Evolutionary conservation across 148 eudicot genomes (phyloP).

Genomic region (Fallopia convolvulus): DNA sequence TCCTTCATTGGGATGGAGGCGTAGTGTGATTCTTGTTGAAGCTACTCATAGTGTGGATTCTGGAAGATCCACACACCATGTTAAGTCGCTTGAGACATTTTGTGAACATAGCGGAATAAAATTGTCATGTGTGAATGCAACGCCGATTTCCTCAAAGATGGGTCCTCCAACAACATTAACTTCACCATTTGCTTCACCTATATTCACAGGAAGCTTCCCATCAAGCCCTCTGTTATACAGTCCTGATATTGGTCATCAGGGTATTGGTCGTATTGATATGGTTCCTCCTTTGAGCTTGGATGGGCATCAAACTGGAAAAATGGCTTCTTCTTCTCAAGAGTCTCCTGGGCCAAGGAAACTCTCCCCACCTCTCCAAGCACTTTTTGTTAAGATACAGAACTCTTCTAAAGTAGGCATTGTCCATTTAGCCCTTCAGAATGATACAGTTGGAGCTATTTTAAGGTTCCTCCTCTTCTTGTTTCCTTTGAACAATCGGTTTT

Average conservation of each 20-base stretch:
- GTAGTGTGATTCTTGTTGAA: conserved; percentile 80
- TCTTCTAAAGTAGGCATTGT: conserved; percentile 85
- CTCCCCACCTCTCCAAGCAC: conserved; percentile 52
- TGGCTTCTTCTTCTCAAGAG: conserved; percentile 51
- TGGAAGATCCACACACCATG: conserved; percentile 86
- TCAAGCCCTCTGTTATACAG: conserved; percentile 78
- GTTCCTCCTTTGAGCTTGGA: conserved; percentile 94
- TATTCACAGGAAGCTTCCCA: conserved; percentile 97
- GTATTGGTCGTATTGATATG: conserved; percentile 59
- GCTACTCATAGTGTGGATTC: conserved; percentile 90
- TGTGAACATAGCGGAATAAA: conserved; percentile 63
- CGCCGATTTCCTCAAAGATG: conserved; percentile 39
- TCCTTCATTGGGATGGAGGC: conserved; percentile 92
- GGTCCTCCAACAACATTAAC: conserved; percentile 36
- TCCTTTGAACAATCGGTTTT: conserved; percentile 4
- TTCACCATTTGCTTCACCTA: conserved; percentile 78
- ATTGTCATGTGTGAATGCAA: conserved; percentile 44
- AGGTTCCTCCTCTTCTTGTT: conserved; percentile 34
- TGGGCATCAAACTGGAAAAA: conserved; percentile 59
- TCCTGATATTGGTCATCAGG: conserved; percentile 63
- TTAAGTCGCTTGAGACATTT: conserved; percentile 81
- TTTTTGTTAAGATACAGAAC: conserved; percentile 66
- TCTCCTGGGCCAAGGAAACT: conserved; percentile 78
- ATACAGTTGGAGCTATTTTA: conserved; percentile 77
- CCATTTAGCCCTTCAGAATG: conserved; percentile 91